Evolutionary conservation across 495 filamentous ascomycete species (phyloP).

Genomic region (Aspergillus cristatus): DNA sequence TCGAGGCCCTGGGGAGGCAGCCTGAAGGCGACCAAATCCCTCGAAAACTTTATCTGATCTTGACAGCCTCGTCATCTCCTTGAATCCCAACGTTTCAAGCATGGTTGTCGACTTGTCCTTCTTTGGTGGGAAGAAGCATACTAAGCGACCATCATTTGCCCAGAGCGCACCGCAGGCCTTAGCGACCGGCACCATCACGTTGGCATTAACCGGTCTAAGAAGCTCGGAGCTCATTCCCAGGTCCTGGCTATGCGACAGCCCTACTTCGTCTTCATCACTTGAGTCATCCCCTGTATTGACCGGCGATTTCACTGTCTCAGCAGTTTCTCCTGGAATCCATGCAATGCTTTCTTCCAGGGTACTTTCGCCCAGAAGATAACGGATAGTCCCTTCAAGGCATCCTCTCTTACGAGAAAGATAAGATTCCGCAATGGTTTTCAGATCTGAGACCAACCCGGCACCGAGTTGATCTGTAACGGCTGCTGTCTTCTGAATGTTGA

Average conservation of each 20-base stretch:
- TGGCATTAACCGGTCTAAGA: conserved; percentile 51
- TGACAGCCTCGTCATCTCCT: conserved; percentile 48
- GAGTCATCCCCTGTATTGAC: conserved; percentile 59
- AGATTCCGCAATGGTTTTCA: conserved; percentile 59
- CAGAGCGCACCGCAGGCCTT: conserved; percentile 69
- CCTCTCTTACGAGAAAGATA: conserved; percentile 62
- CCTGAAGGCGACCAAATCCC: conserved; percentile 73
- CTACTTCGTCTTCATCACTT: conserved; percentile 80
- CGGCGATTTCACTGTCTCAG: conserved; percentile 35
- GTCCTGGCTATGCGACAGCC: conserved; percentile 40
- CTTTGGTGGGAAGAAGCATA: conserved; percentile 83
- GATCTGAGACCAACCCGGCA: conserved; percentile 52
- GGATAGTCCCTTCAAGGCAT: conserved; percentile 73
- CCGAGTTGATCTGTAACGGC: conserved; percentile 63
- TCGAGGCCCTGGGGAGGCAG: conserved; percentile 42
- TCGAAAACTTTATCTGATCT: conserved; percentile 69
- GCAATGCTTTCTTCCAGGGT: conserved; percentile 64
- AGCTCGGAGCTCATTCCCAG: conserved; percentile 47
- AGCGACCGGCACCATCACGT: conserved; percentile 68
- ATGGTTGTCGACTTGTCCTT: conserved; percentile 59
- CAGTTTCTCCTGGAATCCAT: conserved; percentile 47
- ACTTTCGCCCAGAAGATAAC: conserved; percentile 77
- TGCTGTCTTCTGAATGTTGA: conserved; percentile 67
- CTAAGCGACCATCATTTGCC: conserved; percentile 65
- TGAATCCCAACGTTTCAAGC: conserved; percentile 52